These are phyloP conservation scores for Xanthoparmelia taractica DNA, from an alignment of 495 filamentous ascomycete species.

Conservation along the genomic window DNA sequence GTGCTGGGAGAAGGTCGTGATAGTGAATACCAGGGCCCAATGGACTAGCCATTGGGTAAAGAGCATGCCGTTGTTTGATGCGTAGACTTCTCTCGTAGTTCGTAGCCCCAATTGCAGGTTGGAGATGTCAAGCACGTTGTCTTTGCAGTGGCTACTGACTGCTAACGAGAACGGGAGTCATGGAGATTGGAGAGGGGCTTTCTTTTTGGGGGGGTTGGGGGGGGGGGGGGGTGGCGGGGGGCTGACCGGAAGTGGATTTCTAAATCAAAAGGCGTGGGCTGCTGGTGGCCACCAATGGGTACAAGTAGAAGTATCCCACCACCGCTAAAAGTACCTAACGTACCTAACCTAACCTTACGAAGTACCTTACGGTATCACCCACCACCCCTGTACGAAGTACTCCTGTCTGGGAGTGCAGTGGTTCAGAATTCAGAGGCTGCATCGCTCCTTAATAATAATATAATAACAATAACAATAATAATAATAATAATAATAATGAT, in stretches of 20 bases:
- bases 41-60: neutral
- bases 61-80: neutral
- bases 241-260: neutral
- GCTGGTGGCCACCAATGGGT: neutral
- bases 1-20: conserved; percentile 4
- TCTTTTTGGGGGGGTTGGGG: neutral
- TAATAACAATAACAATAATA: no score
- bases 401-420: no score
- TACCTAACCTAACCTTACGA: no score
- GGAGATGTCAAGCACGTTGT: conserved; percentile 1
- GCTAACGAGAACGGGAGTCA: no score
- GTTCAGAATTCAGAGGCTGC: no score
- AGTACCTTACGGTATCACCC: no score
- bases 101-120: neutral
- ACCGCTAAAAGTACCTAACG: no score
- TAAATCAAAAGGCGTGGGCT: neutral
- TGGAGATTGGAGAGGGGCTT: no score
- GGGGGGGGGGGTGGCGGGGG: neutral
- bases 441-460: no score
- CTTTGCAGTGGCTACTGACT: neutral
- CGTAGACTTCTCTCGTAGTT: neutral
- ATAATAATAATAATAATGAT: no score
- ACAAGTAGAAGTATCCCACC: no score
- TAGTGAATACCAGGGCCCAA: neutral
- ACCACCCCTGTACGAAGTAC: neutral